Conservation (phyloP, 305 asterid species). For the Lippia alba region DNA sequence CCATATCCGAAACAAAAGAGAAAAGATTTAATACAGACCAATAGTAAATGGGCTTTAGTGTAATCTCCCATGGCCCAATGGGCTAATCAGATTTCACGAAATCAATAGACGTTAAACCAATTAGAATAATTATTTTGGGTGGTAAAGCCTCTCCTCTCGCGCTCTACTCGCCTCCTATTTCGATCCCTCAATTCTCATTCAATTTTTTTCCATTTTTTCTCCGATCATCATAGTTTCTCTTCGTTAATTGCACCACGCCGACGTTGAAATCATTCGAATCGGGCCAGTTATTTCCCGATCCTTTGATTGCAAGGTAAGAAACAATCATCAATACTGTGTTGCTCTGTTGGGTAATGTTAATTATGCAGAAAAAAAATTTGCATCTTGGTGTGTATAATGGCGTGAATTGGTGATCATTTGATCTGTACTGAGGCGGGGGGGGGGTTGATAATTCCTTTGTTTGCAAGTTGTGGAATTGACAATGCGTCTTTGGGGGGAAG, state of each 20-base stretch:
- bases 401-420: slow-evolving; percentile 35
- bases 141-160: slow-evolving; percentile 40
- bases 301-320: slow-evolving; percentile 41
- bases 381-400: slow-evolving; percentile 23
- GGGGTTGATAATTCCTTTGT: slow-evolving; percentile 35
- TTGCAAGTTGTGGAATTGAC: slow-evolving; percentile 25
- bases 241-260: slow-evolving; percentile 31
- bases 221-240: slow-evolving; percentile 36
- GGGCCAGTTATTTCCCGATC: slow-evolving; percentile 30
- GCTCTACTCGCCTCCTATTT: slow-evolving; percentile 47
- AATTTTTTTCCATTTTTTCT: slow-evolving; percentile 27
- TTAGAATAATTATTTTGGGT: slow-evolving; percentile 28
- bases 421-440: slow-evolving; percentile 14
- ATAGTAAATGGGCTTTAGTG: slow-evolving; percentile 20
- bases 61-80: neutral
- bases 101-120: neutral
- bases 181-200: slow-evolving; percentile 43
- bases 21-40: neutral
- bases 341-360: slow-evolving; percentile 27
- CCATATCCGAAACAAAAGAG: no score
- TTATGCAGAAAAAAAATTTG: slow-evolving; percentile 31
- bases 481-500: slow-evolving; percentile 40
- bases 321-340: slow-evolving; percentile 33
- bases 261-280: slow-evolving; percentile 38
- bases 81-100: slow-evolving; percentile 24